A percentile compares a stretch with the other conserved stretches of the same genome.
Evolutionary conservation across 2,329 filamentous ascomycete genomes (phyloP).

Genomic region (Pseudogymnoascus sp.): DNA sequence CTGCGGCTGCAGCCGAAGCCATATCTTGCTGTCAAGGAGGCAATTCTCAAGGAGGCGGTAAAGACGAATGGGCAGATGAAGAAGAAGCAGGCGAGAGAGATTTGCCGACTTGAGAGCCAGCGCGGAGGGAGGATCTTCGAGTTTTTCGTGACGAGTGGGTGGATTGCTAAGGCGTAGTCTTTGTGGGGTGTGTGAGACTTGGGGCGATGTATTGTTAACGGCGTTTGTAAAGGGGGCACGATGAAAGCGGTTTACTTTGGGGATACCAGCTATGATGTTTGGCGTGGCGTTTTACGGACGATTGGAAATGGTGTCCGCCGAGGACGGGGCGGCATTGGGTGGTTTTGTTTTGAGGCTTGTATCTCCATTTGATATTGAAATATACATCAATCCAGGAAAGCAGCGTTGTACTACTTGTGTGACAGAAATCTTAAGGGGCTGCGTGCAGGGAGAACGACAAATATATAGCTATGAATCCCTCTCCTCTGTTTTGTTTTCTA

Average conservation of each 20-base stretch:
- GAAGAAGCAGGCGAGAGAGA: constrained; percentile 86
- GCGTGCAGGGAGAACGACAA: not conserved
- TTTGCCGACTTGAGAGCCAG: constrained; percentile 74
- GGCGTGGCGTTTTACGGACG: not conserved
- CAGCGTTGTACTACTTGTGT: not conserved
- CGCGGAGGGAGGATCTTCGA: constrained; percentile 87
- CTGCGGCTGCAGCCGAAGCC: constrained; percentile 87
- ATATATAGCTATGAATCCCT: not conserved
- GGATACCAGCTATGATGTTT: not conserved
- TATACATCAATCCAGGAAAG: not conserved
- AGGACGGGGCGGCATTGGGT: not conserved
- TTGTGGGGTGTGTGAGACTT: not conserved
- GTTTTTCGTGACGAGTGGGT: constrained; percentile 87
- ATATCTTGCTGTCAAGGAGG: constrained; percentile 90
- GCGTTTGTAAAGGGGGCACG: not conserved
- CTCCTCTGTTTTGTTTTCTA: not conserved
- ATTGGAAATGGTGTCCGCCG: not conserved
- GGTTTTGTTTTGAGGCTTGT: not conserved
- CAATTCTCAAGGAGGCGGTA: constrained; percentile 81
- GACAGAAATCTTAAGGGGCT: not conserved
- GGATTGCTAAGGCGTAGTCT: constrained; percentile 72
- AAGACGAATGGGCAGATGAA: constrained; percentile 83
- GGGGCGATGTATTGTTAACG: not conserved
- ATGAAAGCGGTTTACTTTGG: not conserved
- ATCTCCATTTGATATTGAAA: not conserved